Evolutionary conservation across 108 stramenopile genomes (phyloP).

Genomic region (Skeletonema tropicum): DNA sequence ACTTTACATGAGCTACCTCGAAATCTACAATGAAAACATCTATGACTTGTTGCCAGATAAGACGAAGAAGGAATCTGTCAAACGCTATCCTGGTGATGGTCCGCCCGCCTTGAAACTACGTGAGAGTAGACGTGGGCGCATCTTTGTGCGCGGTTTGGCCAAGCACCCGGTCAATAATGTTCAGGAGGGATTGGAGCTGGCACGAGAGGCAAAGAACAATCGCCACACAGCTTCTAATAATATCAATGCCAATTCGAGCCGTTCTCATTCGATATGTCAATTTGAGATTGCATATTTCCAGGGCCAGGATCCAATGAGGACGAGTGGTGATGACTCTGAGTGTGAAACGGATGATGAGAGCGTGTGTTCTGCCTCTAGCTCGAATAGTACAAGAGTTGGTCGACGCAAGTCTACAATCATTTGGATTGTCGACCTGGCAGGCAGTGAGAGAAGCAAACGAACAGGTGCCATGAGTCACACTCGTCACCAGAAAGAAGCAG

Average conservation of each 20-base stretch:
- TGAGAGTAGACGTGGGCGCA: conserved; percentile 81
- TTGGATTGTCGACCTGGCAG: conserved; percentile 98
- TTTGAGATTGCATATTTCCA: conserved; percentile 60
- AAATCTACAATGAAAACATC: conserved; percentile 98
- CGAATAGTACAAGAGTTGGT: conserved; percentile 21
- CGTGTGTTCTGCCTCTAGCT: conserved; percentile 41
- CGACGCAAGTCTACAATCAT: conserved; percentile 58
- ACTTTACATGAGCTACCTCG: conserved; percentile 88
- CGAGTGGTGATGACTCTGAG: conserved; percentile 39
- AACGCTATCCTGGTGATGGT: conserved; percentile 27
- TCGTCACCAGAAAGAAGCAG: conserved; percentile 93
- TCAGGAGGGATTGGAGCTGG: conserved; percentile 67
- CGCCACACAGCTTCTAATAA: conserved; percentile 89
- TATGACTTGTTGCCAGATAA: conserved; percentile 85
- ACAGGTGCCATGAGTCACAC: conserved; percentile 65
- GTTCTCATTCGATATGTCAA: conserved; percentile 94
- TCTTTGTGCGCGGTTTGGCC: conserved; percentile 82
- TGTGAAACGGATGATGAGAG: conserved; percentile 74
- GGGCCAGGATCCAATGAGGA: neutral
- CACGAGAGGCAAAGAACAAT: conserved; percentile 64
- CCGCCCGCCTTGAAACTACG: conserved; percentile 80
- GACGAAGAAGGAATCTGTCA: conserved; percentile 19
- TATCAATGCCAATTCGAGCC: conserved; percentile 89
- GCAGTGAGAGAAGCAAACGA: conserved; percentile 92
- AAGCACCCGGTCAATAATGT: conserved; percentile 73